A percentile compares a stretch with the other conserved stretches of the same genome.
Conservation (phyloP, 176 grass and related monocot species). For the Paspalum vaginatum region DNA sequence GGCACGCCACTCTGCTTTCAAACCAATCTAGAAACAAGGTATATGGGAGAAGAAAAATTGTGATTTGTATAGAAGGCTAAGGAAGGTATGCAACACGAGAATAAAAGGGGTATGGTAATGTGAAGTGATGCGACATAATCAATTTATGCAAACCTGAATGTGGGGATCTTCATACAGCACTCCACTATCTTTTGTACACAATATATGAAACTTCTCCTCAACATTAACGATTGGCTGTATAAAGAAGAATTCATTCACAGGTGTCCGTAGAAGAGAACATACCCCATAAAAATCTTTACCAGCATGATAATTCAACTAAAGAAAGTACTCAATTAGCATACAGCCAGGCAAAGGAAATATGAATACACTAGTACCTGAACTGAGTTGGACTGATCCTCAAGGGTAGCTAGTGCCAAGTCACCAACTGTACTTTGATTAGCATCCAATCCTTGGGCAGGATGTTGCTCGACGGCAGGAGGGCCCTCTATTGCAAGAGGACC, state of each 20-base stretch:
- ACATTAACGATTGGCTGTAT: constrained; percentile 77
- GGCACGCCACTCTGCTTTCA: constrained; percentile 93
- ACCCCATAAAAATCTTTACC: not conserved
- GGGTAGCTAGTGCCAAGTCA: constrained; percentile 81
- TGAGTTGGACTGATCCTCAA: constrained; percentile 80
- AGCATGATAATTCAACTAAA: constrained; percentile 13
- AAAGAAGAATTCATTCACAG: constrained; percentile 39
- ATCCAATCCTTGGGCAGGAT: constrained; percentile 55
- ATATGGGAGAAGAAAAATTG: constrained; percentile 16
- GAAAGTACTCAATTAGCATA: not conserved
- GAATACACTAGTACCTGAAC: constrained; percentile 69
- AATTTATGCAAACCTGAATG: constrained; percentile 72
- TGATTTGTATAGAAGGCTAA: not conserved
- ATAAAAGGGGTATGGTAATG: not conserved
- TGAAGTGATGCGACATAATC: constrained; percentile 5
- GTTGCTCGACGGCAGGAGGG: constrained; percentile 66
- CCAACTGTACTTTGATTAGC: constrained; percentile 61
- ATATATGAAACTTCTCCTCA: constrained; percentile 81
- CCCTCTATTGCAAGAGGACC: constrained; percentile 95
- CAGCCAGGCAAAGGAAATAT: constrained; percentile 7
- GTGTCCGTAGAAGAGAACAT: constrained; percentile 33
- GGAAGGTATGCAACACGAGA: constrained; percentile 11
- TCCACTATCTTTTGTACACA: constrained; percentile 96
- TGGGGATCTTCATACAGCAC: constrained; percentile 92
- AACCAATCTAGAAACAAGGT: constrained; percentile 71